phyloP scores from a whole-genome alignment of 176 grass and related monocot species.

The Musa acuminata region DNA sequence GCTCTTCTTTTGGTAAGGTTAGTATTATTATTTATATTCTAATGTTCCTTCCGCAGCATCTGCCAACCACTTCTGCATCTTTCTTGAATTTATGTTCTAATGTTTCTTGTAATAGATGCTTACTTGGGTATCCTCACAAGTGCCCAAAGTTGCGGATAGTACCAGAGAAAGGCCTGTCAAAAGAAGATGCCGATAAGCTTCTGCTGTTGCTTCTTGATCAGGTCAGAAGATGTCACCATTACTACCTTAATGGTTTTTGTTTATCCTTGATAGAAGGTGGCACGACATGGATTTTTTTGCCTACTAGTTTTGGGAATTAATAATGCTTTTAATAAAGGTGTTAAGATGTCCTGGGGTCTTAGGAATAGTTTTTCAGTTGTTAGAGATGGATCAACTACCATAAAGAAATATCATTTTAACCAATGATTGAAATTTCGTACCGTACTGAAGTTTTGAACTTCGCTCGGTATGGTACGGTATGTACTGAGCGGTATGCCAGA shows the following conservation, averaged over 20 bases:
- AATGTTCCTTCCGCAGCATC: background rate
- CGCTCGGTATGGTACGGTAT: too few species aligned
- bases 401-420: too few species aligned
- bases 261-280: too few species aligned
- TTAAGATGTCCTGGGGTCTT: background rate
- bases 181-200: conserved; percentile 59
- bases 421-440: too few species aligned
- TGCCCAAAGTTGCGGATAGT: conserved; percentile 73
- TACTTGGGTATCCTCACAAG: conserved; percentile 92
- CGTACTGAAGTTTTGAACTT: too few species aligned
- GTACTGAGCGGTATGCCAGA: too few species aligned
- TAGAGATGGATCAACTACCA: background rate
- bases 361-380: background rate
- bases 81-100: conserved; percentile 20
- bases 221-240: conserved; percentile 23
- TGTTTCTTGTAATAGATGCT: conserved; percentile 44
- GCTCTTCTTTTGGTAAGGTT: conserved; percentile 59
- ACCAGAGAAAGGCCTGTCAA: conserved; percentile 62
- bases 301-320: background rate
- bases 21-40: conserved; percentile 21
- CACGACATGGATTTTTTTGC: background rate
- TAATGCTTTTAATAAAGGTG: background rate
- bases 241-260: too few species aligned
- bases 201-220: conserved; percentile 77
- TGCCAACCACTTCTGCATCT: background rate